A percentile compares a stretch with the other conserved stretches of the same genome.
Evolutionary conservation across 2,329 filamentous ascomycete species (phyloP).

Genomic region (Exophiala sp.): DNA sequence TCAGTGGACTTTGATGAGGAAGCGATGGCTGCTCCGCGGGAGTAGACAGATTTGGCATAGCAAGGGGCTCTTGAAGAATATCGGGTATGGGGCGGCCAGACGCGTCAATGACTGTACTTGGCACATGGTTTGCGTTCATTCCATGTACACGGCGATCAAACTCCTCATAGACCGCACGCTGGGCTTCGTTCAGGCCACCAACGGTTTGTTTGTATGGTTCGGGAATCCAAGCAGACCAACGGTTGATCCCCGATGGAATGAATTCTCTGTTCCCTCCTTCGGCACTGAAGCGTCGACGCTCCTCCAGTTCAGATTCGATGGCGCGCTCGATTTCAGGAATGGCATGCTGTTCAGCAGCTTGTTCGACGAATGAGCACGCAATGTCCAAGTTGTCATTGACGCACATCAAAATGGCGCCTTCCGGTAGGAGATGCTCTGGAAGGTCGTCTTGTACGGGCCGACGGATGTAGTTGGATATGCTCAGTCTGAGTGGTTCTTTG

Average conservation of each 20-base stretch:
- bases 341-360: slow-evolving; percentile 88
- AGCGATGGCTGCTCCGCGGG: slow-evolving; percentile 58
- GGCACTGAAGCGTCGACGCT: slow-evolving; percentile 74
- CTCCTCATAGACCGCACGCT: slow-evolving; percentile 93
- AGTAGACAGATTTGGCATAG: slow-evolving; percentile 56
- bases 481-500: slow-evolving; percentile 91
- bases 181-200: slow-evolving; percentile 77
- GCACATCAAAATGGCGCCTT: slow-evolving; percentile 96
- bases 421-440: slow-evolving; percentile 63
- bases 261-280: slow-evolving; percentile 25
- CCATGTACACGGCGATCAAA: slow-evolving; percentile 80
- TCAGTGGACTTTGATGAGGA: slow-evolving; percentile 52
- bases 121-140: slow-evolving; percentile 49
- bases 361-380: slow-evolving; percentile 89
- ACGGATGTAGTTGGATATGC: slow-evolving; percentile 97
- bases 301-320: slow-evolving; percentile 72
- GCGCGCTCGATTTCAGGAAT: slow-evolving; percentile 92
- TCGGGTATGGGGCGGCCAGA: slow-evolving; percentile 55
- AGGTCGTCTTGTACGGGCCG: slow-evolving; percentile 56
- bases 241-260: slow-evolving; percentile 57
- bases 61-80: slow-evolving; percentile 56
- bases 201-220: slow-evolving; percentile 85
- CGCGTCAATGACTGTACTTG: slow-evolving; percentile 52
- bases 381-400: slow-evolving; percentile 96
- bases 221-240: slow-evolving; percentile 90